Percentiles rank a stretch among this genome's conserved stretches.
Conservation (phyloP, 345 rosid genomes). For the Salix brachista region DNA sequence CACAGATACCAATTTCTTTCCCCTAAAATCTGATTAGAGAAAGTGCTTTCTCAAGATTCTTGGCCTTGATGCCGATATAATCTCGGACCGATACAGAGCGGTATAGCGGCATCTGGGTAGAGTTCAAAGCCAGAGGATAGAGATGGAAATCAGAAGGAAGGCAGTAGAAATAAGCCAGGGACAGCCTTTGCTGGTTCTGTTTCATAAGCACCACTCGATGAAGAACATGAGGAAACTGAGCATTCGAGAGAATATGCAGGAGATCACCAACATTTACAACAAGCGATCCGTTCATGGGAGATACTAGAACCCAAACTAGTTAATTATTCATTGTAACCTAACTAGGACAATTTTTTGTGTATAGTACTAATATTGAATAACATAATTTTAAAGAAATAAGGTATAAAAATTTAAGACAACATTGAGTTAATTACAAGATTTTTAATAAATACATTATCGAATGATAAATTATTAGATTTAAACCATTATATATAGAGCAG, state of each 20-base stretch:
- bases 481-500: no score
- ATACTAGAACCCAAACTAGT: conserved; percentile 50
- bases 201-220: conserved; percentile 61
- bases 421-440: no score
- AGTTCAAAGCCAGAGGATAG: conserved; percentile 36
- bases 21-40: conserved; percentile 34
- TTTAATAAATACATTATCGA: no score
- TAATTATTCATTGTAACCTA: no score
- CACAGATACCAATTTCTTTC: no score
- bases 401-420: no score
- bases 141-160: conserved; percentile 43
- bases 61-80: conserved; percentile 50
- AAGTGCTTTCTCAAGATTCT: conserved; percentile 51
- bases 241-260: conserved; percentile 71
- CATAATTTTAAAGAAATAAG: no score
- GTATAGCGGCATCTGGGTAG: conserved; percentile 30
- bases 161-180: conserved; percentile 57
- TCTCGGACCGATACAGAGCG: conserved; percentile 50
- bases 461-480: no score
- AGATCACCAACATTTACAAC: conserved; percentile 84
- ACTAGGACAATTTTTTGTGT: no score
- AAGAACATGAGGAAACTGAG: conserved; percentile 41
- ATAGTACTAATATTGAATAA: no score
- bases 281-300: conserved; percentile 47
- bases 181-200: conserved; percentile 50